These are phyloP conservation scores for Mercurialis annua DNA, from an alignment of 345 rosid genomes.

Conservation along the genomic window DNA sequence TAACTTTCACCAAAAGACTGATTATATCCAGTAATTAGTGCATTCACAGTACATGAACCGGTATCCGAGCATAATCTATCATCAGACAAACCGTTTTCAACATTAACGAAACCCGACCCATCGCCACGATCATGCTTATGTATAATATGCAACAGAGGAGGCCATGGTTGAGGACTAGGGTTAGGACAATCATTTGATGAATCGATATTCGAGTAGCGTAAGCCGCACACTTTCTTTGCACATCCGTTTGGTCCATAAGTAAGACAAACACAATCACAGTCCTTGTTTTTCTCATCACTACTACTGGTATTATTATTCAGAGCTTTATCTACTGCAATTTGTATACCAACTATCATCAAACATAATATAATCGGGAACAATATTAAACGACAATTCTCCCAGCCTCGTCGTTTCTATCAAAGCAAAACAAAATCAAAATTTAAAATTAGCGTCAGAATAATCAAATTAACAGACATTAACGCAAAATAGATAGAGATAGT, in stretches of 20 bases:
- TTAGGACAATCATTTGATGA: conserved; percentile 50
- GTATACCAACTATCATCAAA: conserved; percentile 42
- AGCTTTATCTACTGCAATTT: conserved; percentile 34
- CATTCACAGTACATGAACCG: conserved; percentile 60
- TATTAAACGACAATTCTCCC: conserved; percentile 63
- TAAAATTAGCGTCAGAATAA: background rate
- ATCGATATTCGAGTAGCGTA: conserved; percentile 40
- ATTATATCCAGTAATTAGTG: conserved; percentile 65
- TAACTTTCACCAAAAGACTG: conserved; percentile 60
- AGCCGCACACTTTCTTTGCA: conserved; percentile 48
- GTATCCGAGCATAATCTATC: conserved; percentile 48
- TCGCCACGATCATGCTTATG: too few relatives aligned
- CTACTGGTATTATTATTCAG: conserved; percentile 4
- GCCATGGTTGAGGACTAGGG: conserved; percentile 60
- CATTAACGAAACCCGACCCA: too few relatives aligned
- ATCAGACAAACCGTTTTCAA: conserved; percentile 46
- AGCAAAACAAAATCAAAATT: background rate
- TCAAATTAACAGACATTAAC: background rate
- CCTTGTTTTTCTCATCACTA: background rate
- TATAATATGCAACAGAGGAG: conserved; percentile 67
- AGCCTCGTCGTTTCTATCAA: conserved; percentile 58
- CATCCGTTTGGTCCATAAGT: conserved; percentile 42
- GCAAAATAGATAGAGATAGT: background rate
- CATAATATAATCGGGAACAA: conserved; percentile 65
- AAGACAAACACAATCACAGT: conserved; percentile 61